Percentiles rank a stretch among this genome's conserved stretches.
phyloP scores from a whole-genome alignment of 2,329 filamentous ascomycete genomes.

The Arthroderma sp. region DNA sequence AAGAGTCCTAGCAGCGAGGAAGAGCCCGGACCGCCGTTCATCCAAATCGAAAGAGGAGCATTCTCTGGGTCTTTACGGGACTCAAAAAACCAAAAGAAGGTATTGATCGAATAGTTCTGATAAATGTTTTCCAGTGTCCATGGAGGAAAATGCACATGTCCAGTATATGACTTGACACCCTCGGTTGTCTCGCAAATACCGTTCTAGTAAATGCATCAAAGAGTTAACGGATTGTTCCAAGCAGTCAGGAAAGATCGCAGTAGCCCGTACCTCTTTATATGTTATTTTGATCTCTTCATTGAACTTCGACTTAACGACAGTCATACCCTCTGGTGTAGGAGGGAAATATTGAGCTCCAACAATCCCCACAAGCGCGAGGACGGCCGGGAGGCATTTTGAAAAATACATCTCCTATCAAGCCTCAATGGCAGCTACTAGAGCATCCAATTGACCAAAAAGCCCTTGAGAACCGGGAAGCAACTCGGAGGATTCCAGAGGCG shows the following conservation, averaged over 20 bases:
- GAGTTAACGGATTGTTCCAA: neutral
- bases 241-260: neutral
- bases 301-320: slow-evolving; percentile 27
- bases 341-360: slow-evolving; percentile 20
- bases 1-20: slow-evolving; percentile 30
- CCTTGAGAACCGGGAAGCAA: no score
- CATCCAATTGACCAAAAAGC: no score
- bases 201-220: neutral
- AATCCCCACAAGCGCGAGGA: neutral
- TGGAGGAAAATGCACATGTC: slow-evolving; percentile 12
- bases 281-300: slow-evolving; percentile 30
- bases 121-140: slow-evolving; percentile 6
- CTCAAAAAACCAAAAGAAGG: slow-evolving; percentile 36
- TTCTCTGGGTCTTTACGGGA: slow-evolving; percentile 32
- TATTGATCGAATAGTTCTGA: slow-evolving; percentile 10
- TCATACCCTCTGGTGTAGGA: slow-evolving; percentile 28
- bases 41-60: slow-evolving; percentile 33
- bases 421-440: no score
- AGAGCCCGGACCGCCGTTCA: slow-evolving; percentile 37
- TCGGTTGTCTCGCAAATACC: slow-evolving; percentile 8
- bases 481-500: no score
- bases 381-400: slow-evolving; percentile 2
- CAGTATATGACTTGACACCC: slow-evolving; percentile 10
- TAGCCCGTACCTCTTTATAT: slow-evolving; percentile 30
- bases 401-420: slow-evolving; percentile 1